Conservation (phyloP, 2,329 filamentous ascomycete genomes). For the Seiridium unicorne region DNA sequence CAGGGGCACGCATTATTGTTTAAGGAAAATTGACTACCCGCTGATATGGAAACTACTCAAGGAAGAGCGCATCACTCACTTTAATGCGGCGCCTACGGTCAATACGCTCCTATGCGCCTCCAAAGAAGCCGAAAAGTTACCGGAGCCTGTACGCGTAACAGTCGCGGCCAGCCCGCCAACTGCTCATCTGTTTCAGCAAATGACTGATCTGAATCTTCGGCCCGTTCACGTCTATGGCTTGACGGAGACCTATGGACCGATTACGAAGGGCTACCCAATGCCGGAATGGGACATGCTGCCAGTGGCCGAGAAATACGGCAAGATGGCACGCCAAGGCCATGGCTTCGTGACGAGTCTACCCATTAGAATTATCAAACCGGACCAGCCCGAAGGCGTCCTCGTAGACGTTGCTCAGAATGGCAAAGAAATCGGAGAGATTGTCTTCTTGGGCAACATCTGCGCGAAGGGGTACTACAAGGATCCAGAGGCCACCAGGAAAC, state of each 20-base stretch:
- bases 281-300: slow-evolving; percentile 79
- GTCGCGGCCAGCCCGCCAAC: slow-evolving; percentile 92
- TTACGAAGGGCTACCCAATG: slow-evolving; percentile 89
- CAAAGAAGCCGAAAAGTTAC: slow-evolving; percentile 69
- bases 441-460: slow-evolving; percentile 90
- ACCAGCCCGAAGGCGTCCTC: slow-evolving; percentile 65
- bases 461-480: slow-evolving; percentile 92
- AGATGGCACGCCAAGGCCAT: slow-evolving; percentile 93
- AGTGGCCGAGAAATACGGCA: slow-evolving; percentile 73
- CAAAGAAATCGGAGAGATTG: slow-evolving; percentile 77
- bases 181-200: slow-evolving; percentile 87
- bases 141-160: slow-evolving; percentile 75
- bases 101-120: slow-evolving; percentile 88
- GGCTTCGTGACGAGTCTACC: slow-evolving; percentile 84
- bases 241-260: slow-evolving; percentile 89
- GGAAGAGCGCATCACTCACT: slow-evolving; percentile 86
- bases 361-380: slow-evolving; percentile 77
- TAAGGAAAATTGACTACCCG: slow-evolving; percentile 92
- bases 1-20: slow-evolving; percentile 89
- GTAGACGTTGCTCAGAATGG: slow-evolving; percentile 69
- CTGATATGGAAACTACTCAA: slow-evolving; percentile 89
- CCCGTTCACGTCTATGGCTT: slow-evolving; percentile 93
- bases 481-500: slow-evolving; percentile 75
- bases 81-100: slow-evolving; percentile 93
- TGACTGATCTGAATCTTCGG: slow-evolving; percentile 76